A percentile compares a stretch with the other conserved stretches of the same genome.
phyloP scores from a whole-genome alignment of 192 early-diverging fungal species.

The Radiomyces spectabilis region DNA sequence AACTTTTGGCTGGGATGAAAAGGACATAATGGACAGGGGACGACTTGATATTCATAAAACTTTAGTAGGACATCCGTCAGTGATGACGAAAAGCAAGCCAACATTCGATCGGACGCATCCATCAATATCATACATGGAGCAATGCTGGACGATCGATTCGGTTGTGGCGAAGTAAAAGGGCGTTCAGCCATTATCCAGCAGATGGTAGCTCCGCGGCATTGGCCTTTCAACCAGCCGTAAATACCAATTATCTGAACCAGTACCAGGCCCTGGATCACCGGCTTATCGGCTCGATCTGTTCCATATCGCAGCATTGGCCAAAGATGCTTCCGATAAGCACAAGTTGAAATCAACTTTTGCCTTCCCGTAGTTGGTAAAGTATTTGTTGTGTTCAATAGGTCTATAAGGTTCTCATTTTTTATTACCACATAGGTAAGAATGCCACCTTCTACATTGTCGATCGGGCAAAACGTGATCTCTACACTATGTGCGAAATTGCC shows the following conservation, averaged over 20 bases:
- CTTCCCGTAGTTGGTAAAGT: constrained; percentile 4
- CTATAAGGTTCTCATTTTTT: neutral
- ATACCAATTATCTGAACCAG: too few relatives aligned
- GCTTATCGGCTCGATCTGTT: too few relatives aligned
- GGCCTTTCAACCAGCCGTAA: constrained; percentile 61
- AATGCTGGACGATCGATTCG: neutral
- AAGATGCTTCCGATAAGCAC: too few relatives aligned
- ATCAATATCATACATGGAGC: constrained; percentile 6
- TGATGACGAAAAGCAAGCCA: constrained; percentile 4
- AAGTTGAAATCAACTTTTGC: too few relatives aligned
- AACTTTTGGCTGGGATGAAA: too few relatives aligned
- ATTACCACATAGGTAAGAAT: constrained; percentile 4
- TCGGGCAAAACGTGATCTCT: neutral
- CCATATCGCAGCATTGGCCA: too few relatives aligned
- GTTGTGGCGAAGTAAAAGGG: constrained; percentile 22
- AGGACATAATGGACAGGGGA: neutral
- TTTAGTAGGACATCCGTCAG: constrained; percentile 7
- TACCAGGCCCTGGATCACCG: too few relatives aligned
- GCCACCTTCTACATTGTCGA: neutral
- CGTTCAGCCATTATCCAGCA: constrained; percentile 70
- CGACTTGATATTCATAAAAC: too few relatives aligned
- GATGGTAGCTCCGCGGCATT: constrained; percentile 74
- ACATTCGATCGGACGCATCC: constrained; percentile 2
- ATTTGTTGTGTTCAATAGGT: constrained; percentile 1
- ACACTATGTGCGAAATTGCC: neutral